Percentiles rank a stretch among this genome's conserved stretches.
These are phyloP conservation scores for Lactuca saligna DNA, from an alignment of 129 eudicot species.

Conservation along the genomic window DNA sequence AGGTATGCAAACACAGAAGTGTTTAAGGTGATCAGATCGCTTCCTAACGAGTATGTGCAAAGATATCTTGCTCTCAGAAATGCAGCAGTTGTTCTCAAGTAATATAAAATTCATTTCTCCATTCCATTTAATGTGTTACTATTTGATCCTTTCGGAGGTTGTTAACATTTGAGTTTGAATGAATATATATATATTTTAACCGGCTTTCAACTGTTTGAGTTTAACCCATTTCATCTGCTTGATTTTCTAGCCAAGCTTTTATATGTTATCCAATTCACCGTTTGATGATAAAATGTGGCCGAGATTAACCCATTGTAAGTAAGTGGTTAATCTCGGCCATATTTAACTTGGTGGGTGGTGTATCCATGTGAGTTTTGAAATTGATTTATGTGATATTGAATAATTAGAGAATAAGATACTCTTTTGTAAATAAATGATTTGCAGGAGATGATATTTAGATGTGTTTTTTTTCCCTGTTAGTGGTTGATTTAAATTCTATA, in stretches of 20 bases:
- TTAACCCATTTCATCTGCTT: not conserved
- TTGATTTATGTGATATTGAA: too few species aligned
- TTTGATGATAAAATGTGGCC: not conserved
- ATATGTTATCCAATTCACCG: not conserved
- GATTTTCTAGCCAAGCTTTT: not conserved
- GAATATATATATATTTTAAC: too few species aligned
- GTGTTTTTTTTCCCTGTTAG: too few species aligned
- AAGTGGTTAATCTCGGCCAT: too few species aligned
- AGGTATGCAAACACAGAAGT: constrained; percentile 93
- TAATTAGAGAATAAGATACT: too few species aligned
- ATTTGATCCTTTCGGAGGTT: not conserved
- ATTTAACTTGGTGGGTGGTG: too few species aligned
- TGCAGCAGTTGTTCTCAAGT: constrained; percentile 85
- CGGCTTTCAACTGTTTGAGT: not conserved
- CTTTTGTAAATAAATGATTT: too few species aligned
- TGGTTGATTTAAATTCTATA: too few species aligned
- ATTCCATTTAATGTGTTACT: not conserved
- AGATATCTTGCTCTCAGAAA: constrained; percentile 88
- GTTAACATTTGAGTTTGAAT: not conserved
- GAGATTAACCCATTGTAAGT: too few species aligned
- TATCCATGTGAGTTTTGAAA: too few species aligned
- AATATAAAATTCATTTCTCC: constrained; percentile 6
- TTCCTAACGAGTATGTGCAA: constrained; percentile 91
- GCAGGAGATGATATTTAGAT: too few species aligned
- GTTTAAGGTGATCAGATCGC: constrained; percentile 77